phyloP scores from a whole-genome alignment of 2,329 filamentous ascomycete genomes.

The Xylariaceae sp. region DNA sequence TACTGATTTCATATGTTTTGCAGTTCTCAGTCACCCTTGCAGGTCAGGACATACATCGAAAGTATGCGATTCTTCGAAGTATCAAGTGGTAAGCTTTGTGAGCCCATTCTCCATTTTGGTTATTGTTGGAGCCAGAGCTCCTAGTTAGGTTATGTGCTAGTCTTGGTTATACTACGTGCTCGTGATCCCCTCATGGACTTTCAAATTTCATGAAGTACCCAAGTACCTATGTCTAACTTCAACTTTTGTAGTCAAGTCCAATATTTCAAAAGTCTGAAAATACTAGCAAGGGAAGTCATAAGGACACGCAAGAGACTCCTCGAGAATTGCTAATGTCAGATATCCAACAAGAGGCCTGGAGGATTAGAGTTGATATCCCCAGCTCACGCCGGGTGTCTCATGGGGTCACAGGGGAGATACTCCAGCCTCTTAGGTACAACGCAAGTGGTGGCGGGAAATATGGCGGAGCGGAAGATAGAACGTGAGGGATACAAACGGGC shows the following conservation, averaged over 20 bases:
- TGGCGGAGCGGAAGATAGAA: not conserved
- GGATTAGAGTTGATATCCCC: not conserved
- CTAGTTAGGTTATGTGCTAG: not conserved
- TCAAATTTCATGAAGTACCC: not conserved
- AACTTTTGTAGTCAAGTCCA: slow-evolving; percentile 1
- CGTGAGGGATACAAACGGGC: not conserved
- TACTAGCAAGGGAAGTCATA: not conserved
- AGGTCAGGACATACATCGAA: not conserved
- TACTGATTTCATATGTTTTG: too few species aligned
- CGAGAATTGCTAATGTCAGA: slow-evolving; percentile 3
- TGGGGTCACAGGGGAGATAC: slow-evolving; percentile 23
- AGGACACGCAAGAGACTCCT: not conserved
- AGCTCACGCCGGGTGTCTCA: slow-evolving; percentile 21
- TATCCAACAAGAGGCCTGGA: not conserved
- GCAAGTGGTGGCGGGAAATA: slow-evolving; percentile 16
- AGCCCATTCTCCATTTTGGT: not conserved
- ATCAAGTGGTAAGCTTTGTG: not conserved
- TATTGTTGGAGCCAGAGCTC: not conserved
- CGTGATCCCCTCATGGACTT: not conserved
- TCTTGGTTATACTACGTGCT: not conserved
- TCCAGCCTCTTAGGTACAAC: slow-evolving; percentile 24
- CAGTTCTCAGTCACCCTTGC: not conserved
- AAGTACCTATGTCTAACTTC: slow-evolving; percentile 3
- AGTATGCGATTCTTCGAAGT: not conserved
- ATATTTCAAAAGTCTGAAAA: not conserved